phyloP scores from a whole-genome alignment of 148 eudicot species.

The Rhododendron henanense region DNA sequence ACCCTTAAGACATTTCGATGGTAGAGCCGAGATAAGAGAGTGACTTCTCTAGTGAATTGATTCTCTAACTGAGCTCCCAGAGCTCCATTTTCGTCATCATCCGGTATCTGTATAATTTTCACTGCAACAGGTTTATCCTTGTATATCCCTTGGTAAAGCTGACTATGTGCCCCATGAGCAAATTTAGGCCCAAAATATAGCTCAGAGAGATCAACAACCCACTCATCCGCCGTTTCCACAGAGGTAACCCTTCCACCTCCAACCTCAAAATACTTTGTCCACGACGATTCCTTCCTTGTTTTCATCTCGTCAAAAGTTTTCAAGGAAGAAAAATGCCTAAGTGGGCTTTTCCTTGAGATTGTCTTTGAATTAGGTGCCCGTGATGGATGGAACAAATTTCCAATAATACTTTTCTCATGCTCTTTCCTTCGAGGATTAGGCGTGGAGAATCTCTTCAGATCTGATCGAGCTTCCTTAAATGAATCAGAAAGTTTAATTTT shows the following conservation, averaged over 20 bases:
- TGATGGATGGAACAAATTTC: conserved; percentile 25
- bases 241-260: conserved; percentile 70
- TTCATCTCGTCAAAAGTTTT: conserved; percentile 42
- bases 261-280: conserved; percentile 81
- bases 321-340: conserved; percentile 42
- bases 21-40: conserved; percentile 63
- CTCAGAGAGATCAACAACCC: conserved; percentile 71
- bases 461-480: conserved; percentile 68
- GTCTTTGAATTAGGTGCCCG: conserved; percentile 16
- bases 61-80: conserved; percentile 63
- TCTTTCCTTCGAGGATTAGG: conserved; percentile 52
- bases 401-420: conserved; percentile 36
- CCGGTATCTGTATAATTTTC: conserved; percentile 72
- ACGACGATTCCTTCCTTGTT: conserved; percentile 44
- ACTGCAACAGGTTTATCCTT: conserved; percentile 77
- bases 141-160: conserved; percentile 76
- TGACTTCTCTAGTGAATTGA: conserved; percentile 73
- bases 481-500: conserved; percentile 47
- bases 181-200: conserved; percentile 67
- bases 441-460: conserved; percentile 63
- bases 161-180: conserved; percentile 86
- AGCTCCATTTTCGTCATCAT: conserved; percentile 69
- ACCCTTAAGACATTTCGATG: conserved; percentile 90
- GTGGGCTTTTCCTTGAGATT: conserved; percentile 44
- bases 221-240: conserved; percentile 68